A percentile compares a stretch with the other conserved stretches of the same genome.
Conservation (phyloP, 2,329 filamentous ascomycete genomes). For the Raffaelea ambrosiae region DNA sequence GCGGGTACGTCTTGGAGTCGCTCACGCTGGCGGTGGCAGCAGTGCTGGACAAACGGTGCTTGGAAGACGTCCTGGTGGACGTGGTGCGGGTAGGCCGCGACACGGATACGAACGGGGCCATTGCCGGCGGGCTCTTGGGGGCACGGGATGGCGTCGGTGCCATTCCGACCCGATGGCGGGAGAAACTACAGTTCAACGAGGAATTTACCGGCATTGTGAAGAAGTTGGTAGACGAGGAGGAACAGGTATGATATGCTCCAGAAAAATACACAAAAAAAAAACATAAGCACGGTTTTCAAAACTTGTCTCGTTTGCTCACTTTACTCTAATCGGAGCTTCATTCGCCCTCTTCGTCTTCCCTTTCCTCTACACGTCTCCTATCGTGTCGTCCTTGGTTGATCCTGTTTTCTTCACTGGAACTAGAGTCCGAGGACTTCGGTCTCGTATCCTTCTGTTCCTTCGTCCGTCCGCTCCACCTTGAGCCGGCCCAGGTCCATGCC, state of each 20-base stretch:
- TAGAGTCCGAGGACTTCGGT: background rate
- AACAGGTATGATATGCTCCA: background rate
- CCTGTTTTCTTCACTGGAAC: no score
- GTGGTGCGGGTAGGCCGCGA: constrained; percentile 35
- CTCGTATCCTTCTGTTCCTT: constrained; percentile 8
- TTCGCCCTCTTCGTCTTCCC: no score
- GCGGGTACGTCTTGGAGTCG: constrained; percentile 35
- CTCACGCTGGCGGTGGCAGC: constrained; percentile 32
- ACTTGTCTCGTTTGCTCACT: no score
- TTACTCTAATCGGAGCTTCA: no score
- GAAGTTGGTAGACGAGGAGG: background rate
- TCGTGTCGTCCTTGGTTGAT: no score
- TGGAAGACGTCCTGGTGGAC: constrained; percentile 37
- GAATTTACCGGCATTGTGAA: constrained; percentile 22
- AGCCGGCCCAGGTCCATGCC: background rate
- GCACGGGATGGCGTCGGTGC: constrained; percentile 32
- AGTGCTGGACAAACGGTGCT: constrained; percentile 26
- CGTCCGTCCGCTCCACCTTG: constrained; percentile 1
- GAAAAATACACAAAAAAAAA: no score
- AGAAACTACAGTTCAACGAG: constrained; percentile 27
- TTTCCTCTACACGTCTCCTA: no score
- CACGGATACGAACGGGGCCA: constrained; percentile 37
- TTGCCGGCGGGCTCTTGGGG: constrained; percentile 36
- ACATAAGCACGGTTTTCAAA: no score
- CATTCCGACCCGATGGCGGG: constrained; percentile 32